A percentile compares a stretch with the other conserved stretches of the same genome.
Conservation (phyloP, 345 rosid species). For the Gossypium stocksii region DNA sequence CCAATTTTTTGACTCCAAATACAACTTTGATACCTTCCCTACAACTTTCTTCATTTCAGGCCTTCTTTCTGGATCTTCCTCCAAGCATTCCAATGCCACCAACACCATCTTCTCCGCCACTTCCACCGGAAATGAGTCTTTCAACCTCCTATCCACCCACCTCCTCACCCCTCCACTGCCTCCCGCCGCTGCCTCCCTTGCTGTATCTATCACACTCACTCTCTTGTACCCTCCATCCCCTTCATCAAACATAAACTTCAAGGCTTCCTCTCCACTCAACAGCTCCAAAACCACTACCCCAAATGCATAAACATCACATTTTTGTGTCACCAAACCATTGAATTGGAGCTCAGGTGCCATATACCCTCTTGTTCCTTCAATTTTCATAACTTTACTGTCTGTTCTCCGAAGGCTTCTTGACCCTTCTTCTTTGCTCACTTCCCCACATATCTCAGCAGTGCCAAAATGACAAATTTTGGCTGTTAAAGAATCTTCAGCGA, state of each 20-base stretch:
- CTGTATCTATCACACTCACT: conserved; percentile 39
- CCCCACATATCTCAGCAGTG: conserved; percentile 46
- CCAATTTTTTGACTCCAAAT: conserved; percentile 46
- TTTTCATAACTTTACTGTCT: conserved; percentile 25
- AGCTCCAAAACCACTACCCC: conserved; percentile 23
- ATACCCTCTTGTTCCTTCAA: conserved; percentile 47
- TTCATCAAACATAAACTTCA: conserved; percentile 31
- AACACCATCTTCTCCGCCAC: conserved; percentile 48
- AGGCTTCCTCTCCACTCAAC: conserved; percentile 15
- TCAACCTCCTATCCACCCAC: conserved; percentile 56
- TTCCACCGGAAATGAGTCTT: conserved; percentile 60
- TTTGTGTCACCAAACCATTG: conserved; percentile 25
- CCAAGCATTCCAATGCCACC: conserved; percentile 52
- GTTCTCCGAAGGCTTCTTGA: background rate
- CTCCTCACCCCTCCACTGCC: conserved; percentile 37
- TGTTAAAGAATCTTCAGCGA: conserved; percentile 28
- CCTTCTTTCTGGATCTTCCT: conserved; percentile 38
- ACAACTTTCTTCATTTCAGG: conserved; percentile 52
- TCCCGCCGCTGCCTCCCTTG: conserved; percentile 30
- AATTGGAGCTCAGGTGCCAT: conserved; percentile 47
- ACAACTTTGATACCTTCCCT: conserved; percentile 36
- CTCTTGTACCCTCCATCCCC: conserved; percentile 28
- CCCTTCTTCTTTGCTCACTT: conserved; percentile 14
- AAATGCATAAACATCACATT: conserved; percentile 18
- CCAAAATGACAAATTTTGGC: conserved; percentile 52